Conservation (phyloP, 139 green algal genomes). For the Nannochloris sp. region DNA sequence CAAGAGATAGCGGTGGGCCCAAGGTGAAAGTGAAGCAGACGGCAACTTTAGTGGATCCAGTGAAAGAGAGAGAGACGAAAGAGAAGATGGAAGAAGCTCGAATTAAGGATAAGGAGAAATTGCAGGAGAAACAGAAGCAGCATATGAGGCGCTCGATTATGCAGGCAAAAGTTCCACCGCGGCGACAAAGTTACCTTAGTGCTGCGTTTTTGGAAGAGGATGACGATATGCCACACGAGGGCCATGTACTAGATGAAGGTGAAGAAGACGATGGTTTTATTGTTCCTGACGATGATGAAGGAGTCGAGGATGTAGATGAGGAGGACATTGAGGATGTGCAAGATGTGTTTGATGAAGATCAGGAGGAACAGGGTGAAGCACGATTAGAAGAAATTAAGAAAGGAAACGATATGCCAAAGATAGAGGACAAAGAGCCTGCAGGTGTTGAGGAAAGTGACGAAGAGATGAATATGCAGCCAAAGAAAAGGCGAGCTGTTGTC, state of each 20-base stretch:
- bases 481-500: conserved; percentile 16
- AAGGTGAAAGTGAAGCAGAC: conserved; percentile 16
- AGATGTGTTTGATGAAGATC: conserved; percentile 2
- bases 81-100: conserved; percentile 29
- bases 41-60: conserved; percentile 32
- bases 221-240: conserved; percentile 30
- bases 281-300: conserved; percentile 17
- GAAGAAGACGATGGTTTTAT: conserved; percentile 11
- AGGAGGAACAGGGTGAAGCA: conserved; percentile 19
- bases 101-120: conserved; percentile 27
- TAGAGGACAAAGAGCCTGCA: conserved; percentile 19
- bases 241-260: conserved; percentile 5
- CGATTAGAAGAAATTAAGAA: conserved; percentile 7
- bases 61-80: conserved; percentile 26
- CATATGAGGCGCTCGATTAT: conserved; percentile 21
- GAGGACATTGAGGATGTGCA: conserved; percentile 8
- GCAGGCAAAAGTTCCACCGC: conserved; percentile 6
- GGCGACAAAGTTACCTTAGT: conserved; percentile 13
- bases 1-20: conserved; percentile 32
- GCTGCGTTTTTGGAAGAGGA: conserved; percentile 48
- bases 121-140: conserved; percentile 21
- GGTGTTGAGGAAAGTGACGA: conserved; percentile 16
- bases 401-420: not conserved
- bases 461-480: conserved; percentile 13
- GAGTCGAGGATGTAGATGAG: not conserved